Conservation (phyloP, 768 basidiomycete genomes). For the Ramaria rubella region DNA sequence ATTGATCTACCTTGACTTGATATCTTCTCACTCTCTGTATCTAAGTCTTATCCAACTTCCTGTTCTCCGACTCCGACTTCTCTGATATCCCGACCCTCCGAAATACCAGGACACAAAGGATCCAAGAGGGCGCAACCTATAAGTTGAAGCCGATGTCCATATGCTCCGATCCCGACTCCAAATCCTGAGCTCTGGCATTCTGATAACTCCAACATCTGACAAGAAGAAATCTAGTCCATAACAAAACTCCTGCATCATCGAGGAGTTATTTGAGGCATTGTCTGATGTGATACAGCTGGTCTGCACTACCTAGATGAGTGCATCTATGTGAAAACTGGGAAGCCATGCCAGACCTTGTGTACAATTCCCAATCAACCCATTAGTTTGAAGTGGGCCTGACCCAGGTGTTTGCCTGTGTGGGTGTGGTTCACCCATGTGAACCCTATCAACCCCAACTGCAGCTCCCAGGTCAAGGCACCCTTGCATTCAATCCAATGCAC, state of each 20-base stretch:
- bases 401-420: conserved; percentile 31
- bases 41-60: too few relatives aligned
- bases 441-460: conserved; percentile 27
- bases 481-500: conserved; percentile 37
- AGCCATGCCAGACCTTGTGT: conserved; percentile 22
- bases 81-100: too few relatives aligned
- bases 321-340: conserved; percentile 4
- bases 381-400: conserved; percentile 34
- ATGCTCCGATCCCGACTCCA: too few relatives aligned
- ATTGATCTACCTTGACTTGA: too few relatives aligned
- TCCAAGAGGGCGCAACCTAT: too few relatives aligned
- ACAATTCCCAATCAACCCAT: conserved; percentile 21
- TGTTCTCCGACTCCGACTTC: too few relatives aligned
- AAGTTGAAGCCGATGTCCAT: too few relatives aligned
- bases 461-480: conserved; percentile 20
- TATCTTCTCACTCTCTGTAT: too few relatives aligned
- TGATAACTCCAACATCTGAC: too few relatives aligned
- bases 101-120: too few relatives aligned
- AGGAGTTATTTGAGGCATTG: conserved; percentile 32
- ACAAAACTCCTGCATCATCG: conserved; percentile 28
- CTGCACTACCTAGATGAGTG: conserved; percentile 15
- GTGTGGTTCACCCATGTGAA: conserved; percentile 32
- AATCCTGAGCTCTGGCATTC: too few relatives aligned
- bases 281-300: conserved; percentile 32
- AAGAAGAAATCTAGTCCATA: too few relatives aligned